These are phyloP conservation scores for Colletotrichum scovillei DNA, from an alignment of 2,329 filamentous ascomycete species.

Conservation along the genomic window DNA sequence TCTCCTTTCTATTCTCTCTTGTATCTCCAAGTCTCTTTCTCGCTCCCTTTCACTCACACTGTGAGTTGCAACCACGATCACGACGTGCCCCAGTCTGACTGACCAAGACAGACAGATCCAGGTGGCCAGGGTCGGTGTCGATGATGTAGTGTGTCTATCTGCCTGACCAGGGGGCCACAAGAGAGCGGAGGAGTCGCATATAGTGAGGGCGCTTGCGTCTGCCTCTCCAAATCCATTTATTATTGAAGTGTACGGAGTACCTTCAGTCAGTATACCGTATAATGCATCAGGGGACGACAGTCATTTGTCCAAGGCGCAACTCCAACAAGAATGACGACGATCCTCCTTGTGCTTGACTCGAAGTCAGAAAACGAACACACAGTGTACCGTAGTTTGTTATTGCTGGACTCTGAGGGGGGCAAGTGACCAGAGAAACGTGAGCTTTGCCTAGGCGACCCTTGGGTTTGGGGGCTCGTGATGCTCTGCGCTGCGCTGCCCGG, in stretches of 20 bases:
- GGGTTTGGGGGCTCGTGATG: slow-evolving; percentile 34
- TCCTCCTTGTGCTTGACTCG: neutral
- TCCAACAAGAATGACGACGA: neutral
- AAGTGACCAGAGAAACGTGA: slow-evolving; percentile 12
- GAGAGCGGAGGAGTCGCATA: neutral
- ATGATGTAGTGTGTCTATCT: neutral
- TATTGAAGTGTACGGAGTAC: neutral
- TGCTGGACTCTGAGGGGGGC: neutral
- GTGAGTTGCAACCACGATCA: neutral
- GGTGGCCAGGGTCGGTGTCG: neutral
- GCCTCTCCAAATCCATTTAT: neutral
- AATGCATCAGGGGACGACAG: neutral
- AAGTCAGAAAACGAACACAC: neutral
- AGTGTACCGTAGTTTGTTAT: neutral
- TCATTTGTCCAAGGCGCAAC: neutral
- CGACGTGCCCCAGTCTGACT: neutral
- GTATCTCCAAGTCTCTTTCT: neutral
- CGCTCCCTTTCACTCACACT: neutral
- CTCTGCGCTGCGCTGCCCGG: slow-evolving; percentile 19
- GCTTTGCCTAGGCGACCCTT: slow-evolving; percentile 4
- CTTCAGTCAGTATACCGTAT: too few species aligned
- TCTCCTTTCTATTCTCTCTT: neutral
- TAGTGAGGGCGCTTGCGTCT: neutral
- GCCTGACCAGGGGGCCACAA: neutral
- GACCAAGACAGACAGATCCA: neutral